Evolutionary conservation across 2,329 filamentous ascomycete species (phyloP).

Genomic region (Colletotrichum brevisporum): DNA sequence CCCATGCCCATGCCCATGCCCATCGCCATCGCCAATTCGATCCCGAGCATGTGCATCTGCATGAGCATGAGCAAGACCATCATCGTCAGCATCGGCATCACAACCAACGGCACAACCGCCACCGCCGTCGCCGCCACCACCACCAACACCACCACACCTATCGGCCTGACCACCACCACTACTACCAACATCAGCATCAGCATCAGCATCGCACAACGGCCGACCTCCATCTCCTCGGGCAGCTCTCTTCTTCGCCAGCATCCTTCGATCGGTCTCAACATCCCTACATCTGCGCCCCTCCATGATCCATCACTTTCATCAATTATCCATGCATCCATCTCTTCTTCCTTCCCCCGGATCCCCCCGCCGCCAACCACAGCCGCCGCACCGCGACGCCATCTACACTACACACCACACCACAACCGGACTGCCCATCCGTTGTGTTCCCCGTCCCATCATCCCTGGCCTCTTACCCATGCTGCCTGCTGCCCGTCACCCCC

Average conservation of each 20-base stretch:
- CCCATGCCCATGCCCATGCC: conserved; percentile 10
- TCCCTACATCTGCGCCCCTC: neutral
- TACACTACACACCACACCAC: conserved; percentile 6
- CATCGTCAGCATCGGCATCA: no score
- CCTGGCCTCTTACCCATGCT: conserved; percentile 13
- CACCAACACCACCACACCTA: no score
- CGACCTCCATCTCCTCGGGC: no score
- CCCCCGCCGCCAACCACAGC: conserved; percentile 12
- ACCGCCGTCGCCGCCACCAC: no score
- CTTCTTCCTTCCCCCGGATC: neutral
- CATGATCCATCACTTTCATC: neutral
- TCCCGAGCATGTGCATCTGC: neutral
- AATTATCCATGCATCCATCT: neutral
- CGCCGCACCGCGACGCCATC: conserved; percentile 25
- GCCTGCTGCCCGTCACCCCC: conserved; percentile 9
- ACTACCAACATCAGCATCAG: neutral
- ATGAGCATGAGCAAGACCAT: no score
- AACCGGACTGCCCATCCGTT: neutral
- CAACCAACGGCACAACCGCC: no score
- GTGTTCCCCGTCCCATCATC: conserved; percentile 22
- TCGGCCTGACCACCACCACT: no score
- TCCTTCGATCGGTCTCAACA: conserved; percentile 18
- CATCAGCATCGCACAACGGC: neutral
- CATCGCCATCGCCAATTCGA: conserved; percentile 2
- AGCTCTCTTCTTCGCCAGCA: conserved; percentile 3